These are phyloP conservation scores for Cladochytrium replicatum DNA, from an alignment of 192 early-diverging fungal genomes.

Conservation along the genomic window DNA sequence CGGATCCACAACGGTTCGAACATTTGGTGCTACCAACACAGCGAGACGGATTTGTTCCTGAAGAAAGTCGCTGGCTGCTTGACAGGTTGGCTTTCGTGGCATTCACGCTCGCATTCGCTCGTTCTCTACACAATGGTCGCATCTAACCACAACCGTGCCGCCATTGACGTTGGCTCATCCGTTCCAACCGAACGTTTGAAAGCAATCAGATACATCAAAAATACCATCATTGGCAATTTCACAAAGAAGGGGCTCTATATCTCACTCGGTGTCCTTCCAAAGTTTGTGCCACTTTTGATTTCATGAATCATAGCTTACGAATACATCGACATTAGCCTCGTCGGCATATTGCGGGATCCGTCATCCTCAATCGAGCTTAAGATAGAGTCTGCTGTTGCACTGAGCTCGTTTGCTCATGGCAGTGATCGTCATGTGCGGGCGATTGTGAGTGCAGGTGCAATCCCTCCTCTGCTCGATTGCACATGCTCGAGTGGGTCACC, in stretches of 20 bases:
- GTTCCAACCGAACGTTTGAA: constrained; percentile 8
- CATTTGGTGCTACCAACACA: no score
- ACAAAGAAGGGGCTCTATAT: constrained; percentile 70
- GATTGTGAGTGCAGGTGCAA: constrained; percentile 46
- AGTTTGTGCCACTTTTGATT: no score
- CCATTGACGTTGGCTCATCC: neutral
- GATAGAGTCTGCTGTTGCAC: constrained; percentile 54
- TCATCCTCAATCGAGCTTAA: constrained; percentile 29
- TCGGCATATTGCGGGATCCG: constrained; percentile 38
- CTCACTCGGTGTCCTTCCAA: constrained; percentile 44
- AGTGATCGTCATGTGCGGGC: constrained; percentile 50
- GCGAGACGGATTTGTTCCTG: no score
- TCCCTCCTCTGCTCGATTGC: constrained; percentile 47
- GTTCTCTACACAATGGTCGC: no score
- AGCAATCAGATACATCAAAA: constrained; percentile 63
- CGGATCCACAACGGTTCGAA: no score
- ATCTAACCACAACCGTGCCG: no score
- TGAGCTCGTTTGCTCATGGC: constrained; percentile 61
- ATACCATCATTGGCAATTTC: constrained; percentile 70
- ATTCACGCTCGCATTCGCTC: no score
- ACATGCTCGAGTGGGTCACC: no score
- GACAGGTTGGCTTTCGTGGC: no score
- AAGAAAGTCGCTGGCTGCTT: no score
- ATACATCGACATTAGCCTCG: no score
- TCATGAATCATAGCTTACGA: no score